These are phyloP conservation scores for Aphanomyces invadans DNA, from an alignment of 352 stramenopile species.

Conservation along the genomic window DNA sequence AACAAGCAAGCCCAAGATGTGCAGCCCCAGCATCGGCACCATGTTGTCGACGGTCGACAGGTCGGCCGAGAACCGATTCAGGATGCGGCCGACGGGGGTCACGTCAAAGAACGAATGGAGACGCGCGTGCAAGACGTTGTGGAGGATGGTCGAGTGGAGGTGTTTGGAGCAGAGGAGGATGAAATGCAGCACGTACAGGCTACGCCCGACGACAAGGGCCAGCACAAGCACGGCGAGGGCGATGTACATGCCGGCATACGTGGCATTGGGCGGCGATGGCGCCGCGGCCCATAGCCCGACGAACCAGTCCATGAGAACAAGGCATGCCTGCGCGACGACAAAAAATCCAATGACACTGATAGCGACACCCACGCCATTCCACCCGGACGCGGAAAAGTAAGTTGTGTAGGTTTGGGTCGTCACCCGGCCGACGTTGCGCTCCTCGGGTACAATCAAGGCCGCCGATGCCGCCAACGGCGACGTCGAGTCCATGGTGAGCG, in stretches of 20 bases:
- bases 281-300: slow-evolving; percentile 12
- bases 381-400: slow-evolving; percentile 19
- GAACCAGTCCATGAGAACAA: slow-evolving; percentile 25
- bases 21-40: slow-evolving; percentile 57
- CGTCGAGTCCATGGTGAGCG: neutral
- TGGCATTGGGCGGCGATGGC: neutral
- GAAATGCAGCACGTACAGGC: slow-evolving; percentile 9
- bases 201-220: slow-evolving; percentile 31
- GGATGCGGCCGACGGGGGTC: slow-evolving; percentile 64
- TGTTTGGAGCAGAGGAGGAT: slow-evolving; percentile 10
- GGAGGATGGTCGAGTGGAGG: slow-evolving; percentile 23
- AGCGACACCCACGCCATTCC: slow-evolving; percentile 1
- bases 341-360: slow-evolving; percentile 1
- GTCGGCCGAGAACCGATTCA: slow-evolving; percentile 75
- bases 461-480: neutral
- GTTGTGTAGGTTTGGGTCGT: slow-evolving; percentile 4
- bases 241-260: neutral
- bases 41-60: slow-evolving; percentile 70
- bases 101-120: slow-evolving; percentile 79
- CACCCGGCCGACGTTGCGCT: slow-evolving; percentile 19
- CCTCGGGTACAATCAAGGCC: slow-evolving; percentile 4
- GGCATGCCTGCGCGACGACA: slow-evolving; percentile 2
- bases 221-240: neutral
- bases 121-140: slow-evolving; percentile 37
- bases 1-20: slow-evolving; percentile 63